Conservation (phyloP, 208 protist species). For the Sergeia podlipaevii region DNA sequence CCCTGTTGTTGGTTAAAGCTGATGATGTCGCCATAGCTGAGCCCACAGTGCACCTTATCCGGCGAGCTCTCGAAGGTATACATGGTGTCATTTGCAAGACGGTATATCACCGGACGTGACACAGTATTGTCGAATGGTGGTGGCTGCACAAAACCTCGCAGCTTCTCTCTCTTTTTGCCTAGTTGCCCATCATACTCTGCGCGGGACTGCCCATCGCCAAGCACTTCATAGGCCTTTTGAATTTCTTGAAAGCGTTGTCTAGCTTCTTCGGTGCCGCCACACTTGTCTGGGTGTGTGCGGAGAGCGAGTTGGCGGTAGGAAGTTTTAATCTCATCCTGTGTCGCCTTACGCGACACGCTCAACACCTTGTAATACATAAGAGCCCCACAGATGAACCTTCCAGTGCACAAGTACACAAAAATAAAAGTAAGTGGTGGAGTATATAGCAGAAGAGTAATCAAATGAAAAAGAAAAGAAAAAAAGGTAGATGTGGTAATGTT, state of each 20-base stretch:
- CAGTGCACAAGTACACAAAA: neutral
- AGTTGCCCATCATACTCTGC: constrained; percentile 90
- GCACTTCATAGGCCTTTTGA: constrained; percentile 95
- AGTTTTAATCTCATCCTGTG: constrained; percentile 74
- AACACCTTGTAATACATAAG: constrained; percentile 69
- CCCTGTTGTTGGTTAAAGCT: constrained; percentile 39
- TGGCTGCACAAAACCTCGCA: constrained; percentile 59
- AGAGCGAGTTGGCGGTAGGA: constrained; percentile 82
- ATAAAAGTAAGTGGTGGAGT: neutral
- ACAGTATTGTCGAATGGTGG: constrained; percentile 27
- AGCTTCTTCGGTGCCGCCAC: constrained; percentile 49
- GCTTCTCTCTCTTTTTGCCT: constrained; percentile 17
- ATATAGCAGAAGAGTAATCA: constrained; percentile 3
- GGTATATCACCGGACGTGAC: constrained; percentile 36
- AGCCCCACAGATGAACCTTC: no score
- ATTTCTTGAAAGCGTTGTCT: constrained; percentile 67
- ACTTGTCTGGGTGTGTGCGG: constrained; percentile 80
- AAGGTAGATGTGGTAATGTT: no score
- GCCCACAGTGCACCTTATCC: constrained; percentile 49
- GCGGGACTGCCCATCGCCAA: constrained; percentile 89
- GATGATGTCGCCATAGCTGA: constrained; percentile 80
- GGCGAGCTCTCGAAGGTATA: constrained; percentile 80
- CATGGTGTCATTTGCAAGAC: constrained; percentile 55
- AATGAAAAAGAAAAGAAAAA: neutral
- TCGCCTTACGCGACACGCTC: constrained; percentile 53